A percentile compares a stretch with the other conserved stretches of the same genome.
Conservation (phyloP, 139 green algal species). For the Desmodesmus armatus region DNA sequence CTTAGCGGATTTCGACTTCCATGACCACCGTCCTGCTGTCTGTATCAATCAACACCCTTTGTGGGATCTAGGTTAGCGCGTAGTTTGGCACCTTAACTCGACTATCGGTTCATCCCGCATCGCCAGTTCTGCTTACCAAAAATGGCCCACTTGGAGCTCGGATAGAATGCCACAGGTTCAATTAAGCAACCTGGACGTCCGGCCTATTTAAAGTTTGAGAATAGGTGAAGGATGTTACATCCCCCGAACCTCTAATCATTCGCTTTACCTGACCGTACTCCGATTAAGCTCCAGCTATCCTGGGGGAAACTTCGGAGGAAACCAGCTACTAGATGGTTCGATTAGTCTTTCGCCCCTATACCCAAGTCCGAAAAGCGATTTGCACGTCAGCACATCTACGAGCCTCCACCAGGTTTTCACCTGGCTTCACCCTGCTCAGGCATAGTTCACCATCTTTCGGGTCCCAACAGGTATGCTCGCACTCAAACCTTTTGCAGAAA, state of each 20-base stretch:
- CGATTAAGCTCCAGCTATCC: conserved; percentile 88
- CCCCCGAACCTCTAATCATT: conserved; percentile 94
- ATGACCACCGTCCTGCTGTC: conserved; percentile 97
- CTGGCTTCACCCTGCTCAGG: conserved; percentile 94
- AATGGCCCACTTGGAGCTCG: conserved; percentile 92
- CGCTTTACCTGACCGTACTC: conserved; percentile 93
- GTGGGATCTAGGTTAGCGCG: conserved; percentile 95
- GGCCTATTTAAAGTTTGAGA: conserved; percentile 98
- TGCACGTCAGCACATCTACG: conserved; percentile 97
- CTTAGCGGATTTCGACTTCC: conserved; percentile 98
- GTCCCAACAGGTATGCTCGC: conserved; percentile 90
- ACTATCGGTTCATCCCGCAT: conserved; percentile 96
- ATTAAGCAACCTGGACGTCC: conserved; percentile 86
- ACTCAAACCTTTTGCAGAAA: conserved; percentile 93
- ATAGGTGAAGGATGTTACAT: conserved; percentile 91
- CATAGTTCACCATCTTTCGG: conserved; percentile 98
- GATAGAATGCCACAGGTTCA: conserved; percentile 85
- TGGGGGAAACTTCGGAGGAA: conserved; percentile 95
- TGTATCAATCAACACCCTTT: conserved; percentile 96
- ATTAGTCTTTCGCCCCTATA: conserved; percentile 99
- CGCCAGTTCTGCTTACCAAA: conserved; percentile 98
- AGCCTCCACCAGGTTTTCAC: conserved; percentile 96
- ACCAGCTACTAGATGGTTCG: conserved; percentile 97
- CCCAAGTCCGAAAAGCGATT: conserved; percentile 97
- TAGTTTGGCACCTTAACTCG: conserved; percentile 91